Base-by-base conservation (phyloP, 257 asterid species). In the Gentiana macrophylla region DNA sequence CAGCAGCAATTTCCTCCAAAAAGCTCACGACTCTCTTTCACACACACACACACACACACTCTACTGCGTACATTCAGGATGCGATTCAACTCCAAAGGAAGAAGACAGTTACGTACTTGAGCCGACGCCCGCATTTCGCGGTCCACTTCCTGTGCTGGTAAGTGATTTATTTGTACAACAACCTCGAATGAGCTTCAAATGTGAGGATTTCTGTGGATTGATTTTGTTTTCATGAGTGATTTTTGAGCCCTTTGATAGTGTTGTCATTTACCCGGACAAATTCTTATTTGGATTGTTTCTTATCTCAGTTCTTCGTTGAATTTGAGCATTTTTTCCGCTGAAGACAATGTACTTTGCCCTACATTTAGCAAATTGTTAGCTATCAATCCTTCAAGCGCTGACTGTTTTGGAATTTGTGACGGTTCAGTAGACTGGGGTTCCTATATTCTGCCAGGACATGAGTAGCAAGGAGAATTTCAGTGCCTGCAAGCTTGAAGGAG, bases 381-480 rank as follows among this genome's bases (percentile, higher is more conserved):
- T 24, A 24, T 24, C 24, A 24, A 41, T 41, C 10, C 36, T 67
- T 49, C 37, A 7, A 58, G 63, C 78, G 72, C 75, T 78, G 89
- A 65, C 65, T 66, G 61, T 41, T 63, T 57, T 12, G 72, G 62
- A 72, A 59, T 33, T 55, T 57, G 49, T 54, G 50, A 50, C 70
- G 84, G 51, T 38, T 13, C 66, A 24, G 65, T 67, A 59, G 74
- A 77, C 50, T 77, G 77, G 12, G 50, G 67, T 59, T 49, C 24
- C 57, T 64, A 64, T 77, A 61, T 70, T 89, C 49, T 53, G 49
- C 49, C 69, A 59, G 64, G 74, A 53, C 55, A 70, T 75, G 74
- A 74, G 77, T 67, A 74, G 73, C 74, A 83, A 81, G 77, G 94
- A 89, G 74, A 86, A 78, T 72, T 67, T 80, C 43, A 64, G 68